Conservation (phyloP, 371 early-diverging fungal genomes). For the Chytridium lagenaria region DNA sequence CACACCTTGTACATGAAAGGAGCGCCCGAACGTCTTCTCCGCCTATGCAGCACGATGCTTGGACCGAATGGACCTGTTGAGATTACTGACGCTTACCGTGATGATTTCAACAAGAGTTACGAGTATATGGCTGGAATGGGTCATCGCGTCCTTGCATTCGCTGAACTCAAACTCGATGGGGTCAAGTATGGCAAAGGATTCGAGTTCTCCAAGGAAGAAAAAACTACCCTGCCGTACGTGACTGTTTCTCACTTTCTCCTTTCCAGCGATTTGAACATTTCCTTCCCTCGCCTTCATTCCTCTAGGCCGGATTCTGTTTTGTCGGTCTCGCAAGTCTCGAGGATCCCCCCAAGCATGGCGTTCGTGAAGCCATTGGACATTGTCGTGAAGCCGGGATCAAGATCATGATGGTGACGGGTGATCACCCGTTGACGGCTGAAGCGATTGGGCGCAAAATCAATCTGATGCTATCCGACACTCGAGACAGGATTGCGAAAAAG, state of each 20-base stretch:
- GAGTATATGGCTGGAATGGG: conserved; percentile 87
- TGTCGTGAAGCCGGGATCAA: conserved; percentile 92
- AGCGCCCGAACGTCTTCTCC: conserved; percentile 90
- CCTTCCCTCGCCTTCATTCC: no score
- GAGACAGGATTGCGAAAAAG: conserved; percentile 72
- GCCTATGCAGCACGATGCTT: conserved; percentile 74
- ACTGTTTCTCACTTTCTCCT: conserved; percentile 68
- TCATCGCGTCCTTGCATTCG: conserved; percentile 94
- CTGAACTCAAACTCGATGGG: conserved; percentile 70
- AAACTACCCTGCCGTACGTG: conserved; percentile 73
- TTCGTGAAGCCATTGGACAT: conserved; percentile 92
- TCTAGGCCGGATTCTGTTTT: conserved; percentile 68
- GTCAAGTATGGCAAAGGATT: conserved; percentile 70
- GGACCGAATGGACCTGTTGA: conserved; percentile 54
- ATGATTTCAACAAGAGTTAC: conserved; percentile 74
- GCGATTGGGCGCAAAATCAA: conserved; percentile 86
- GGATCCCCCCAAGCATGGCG: conserved; percentile 97
- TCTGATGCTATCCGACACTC: conserved; percentile 86
- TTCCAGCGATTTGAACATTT: no score
- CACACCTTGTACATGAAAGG: conserved; percentile 88
- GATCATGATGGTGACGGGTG: conserved; percentile 97
- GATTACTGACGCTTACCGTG: conserved; percentile 66
- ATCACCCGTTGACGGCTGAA: conserved; percentile 84
- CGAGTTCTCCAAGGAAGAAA: conserved; percentile 74
- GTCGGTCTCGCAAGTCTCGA: conserved; percentile 86